Conservation (phyloP, 306 rosid genomes). For the Clitoria ternatea region DNA sequence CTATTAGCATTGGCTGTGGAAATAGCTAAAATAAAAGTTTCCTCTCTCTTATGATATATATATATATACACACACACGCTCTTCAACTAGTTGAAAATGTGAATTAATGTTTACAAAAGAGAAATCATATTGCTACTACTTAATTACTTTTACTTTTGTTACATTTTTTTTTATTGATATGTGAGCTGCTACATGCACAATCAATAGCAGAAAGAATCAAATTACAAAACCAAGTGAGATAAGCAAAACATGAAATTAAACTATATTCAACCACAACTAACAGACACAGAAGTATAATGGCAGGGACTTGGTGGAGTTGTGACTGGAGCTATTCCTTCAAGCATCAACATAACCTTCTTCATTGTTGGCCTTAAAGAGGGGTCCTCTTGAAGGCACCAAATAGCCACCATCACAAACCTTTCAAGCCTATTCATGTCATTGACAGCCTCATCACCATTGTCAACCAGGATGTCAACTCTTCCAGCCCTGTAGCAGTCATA, state of each 20-base stretch:
- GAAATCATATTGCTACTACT: neutral
- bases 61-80: too few species aligned
- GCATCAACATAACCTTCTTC: conserved; percentile 27
- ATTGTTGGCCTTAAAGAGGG: conserved; percentile 28
- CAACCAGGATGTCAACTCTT: neutral
- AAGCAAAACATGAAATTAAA: neutral
- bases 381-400: conserved; percentile 36
- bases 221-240: neutral
- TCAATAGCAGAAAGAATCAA: neutral
- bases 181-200: neutral
- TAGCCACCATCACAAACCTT: conserved; percentile 20
- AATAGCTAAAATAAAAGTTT: too few species aligned
- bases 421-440: neutral
- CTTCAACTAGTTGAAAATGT: too few species aligned
- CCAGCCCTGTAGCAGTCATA: conserved; percentile 9
- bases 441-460: neutral
- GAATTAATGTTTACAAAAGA: too few species aligned
- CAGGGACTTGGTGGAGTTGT: conserved; percentile 20
- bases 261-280: neutral
- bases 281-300: conserved; percentile 5
- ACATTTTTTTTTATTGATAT: neutral
- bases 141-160: neutral
- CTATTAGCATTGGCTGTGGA: too few species aligned
- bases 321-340: conserved; percentile 23
- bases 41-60: too few species aligned